These are phyloP conservation scores for Blumeria hordei DNA, from an alignment of 2,329 filamentous ascomycete genomes.

Conservation along the genomic window DNA sequence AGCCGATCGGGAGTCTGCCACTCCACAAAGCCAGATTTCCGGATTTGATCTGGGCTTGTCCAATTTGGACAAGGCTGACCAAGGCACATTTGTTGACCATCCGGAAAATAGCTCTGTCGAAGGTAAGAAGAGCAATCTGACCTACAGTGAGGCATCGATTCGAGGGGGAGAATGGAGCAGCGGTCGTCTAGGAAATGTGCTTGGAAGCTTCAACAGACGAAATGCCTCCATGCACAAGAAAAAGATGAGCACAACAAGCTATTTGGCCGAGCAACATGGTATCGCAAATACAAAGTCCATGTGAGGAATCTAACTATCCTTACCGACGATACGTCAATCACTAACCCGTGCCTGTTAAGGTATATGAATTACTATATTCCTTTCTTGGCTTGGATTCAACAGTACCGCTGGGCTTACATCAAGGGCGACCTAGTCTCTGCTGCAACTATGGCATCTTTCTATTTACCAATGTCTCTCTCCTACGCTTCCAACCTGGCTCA, in stretches of 20 bases:
- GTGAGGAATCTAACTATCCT: conserved; percentile 23
- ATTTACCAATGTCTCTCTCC: conserved; percentile 90
- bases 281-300: conserved; percentile 50
- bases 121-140: no score
- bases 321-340: neutral
- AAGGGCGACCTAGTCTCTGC: conserved; percentile 72
- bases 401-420: conserved; percentile 64
- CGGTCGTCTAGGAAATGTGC: no score
- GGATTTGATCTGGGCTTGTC: no score
- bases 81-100: no score
- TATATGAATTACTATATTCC: conserved; percentile 88
- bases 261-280: conserved; percentile 47
- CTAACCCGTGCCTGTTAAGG: conserved; percentile 20
- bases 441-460: conserved; percentile 93
- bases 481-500: conserved; percentile 82
- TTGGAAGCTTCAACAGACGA: conserved; percentile 6
- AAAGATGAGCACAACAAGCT: conserved; percentile 49
- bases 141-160: no score
- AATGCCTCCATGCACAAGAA: conserved; percentile 9
- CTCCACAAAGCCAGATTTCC: no score
- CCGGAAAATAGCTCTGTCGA: no score
- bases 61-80: no score
- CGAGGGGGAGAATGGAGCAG: no score
- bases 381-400: conserved; percentile 67
- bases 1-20: no score